Conservation (phyloP, 192 early-diverging fungal genomes). For the Piromyces sp. region DNA sequence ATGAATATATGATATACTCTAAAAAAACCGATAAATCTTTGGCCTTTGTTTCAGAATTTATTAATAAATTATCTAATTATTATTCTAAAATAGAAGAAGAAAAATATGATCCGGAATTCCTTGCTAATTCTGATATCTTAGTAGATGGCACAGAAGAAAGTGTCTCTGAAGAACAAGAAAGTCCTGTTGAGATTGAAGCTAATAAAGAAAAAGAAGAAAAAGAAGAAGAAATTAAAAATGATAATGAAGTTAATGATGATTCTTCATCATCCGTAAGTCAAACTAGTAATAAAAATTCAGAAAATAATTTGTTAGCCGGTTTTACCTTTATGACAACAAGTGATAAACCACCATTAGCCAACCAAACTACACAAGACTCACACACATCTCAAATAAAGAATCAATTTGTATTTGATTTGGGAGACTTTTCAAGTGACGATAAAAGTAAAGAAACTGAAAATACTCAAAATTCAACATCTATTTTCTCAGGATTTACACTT, state of each 20-base stretch:
- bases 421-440: not conserved
- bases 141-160: not conserved
- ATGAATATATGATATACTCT: not conserved
- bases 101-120: not conserved
- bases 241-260: not conserved
- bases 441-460: not conserved
- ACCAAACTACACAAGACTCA: not conserved
- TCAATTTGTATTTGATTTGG: not conserved
- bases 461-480: too few relatives aligned
- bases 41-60: not conserved
- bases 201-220: not conserved
- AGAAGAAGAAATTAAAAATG: not conserved
- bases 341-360: not conserved
- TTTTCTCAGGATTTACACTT: too few relatives aligned
- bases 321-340: not conserved
- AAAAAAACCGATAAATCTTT: not conserved
- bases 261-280: not conserved
- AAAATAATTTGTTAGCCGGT: not conserved
- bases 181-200: too few relatives aligned
- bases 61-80: not conserved
- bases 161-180: too few relatives aligned
- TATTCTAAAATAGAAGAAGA: not conserved
- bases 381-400: not conserved
- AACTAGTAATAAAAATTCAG: too few relatives aligned
- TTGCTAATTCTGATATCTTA: not conserved